Evolutionary conservation across 352 stramenopile genomes (phyloP).

Genomic region (Phytopythium chamaehyphon): DNA sequence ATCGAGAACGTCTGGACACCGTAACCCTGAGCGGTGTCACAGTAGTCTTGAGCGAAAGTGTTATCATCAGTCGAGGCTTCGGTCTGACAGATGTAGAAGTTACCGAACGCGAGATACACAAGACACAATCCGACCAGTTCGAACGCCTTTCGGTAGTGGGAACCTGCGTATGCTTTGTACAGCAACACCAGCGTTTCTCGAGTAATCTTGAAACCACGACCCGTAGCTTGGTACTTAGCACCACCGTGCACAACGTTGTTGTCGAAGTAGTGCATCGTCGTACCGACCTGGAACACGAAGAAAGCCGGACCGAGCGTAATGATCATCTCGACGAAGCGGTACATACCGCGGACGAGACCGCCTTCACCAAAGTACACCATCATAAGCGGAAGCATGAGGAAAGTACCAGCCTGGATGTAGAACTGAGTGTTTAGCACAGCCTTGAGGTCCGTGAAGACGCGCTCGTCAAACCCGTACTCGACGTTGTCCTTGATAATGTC

Average conservation of each 20-base stretch:
- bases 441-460: conserved; percentile 59
- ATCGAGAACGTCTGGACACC: conserved; percentile 77
- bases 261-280: conserved; percentile 83
- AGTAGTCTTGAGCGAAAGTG: conserved; percentile 53
- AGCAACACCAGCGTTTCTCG: conserved; percentile 71
- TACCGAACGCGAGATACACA: conserved; percentile 62
- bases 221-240: conserved; percentile 75
- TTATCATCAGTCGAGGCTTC: conserved; percentile 44
- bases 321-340: conserved; percentile 71
- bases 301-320: conserved; percentile 66
- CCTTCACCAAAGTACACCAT: conserved; percentile 74
- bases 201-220: conserved; percentile 82
- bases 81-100: conserved; percentile 61
- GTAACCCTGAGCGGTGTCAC: conserved; percentile 61
- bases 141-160: conserved; percentile 73
- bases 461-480: conserved; percentile 49
- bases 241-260: conserved; percentile 72
- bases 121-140: conserved; percentile 69
- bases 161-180: conserved; percentile 71
- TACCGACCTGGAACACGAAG: conserved; percentile 81
- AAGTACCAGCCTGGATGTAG: conserved; percentile 74
- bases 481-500: conserved; percentile 53
- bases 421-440: conserved; percentile 75
- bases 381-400: conserved; percentile 74
- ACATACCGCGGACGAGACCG: conserved; percentile 54